Evolutionary conservation across 2,329 filamentous ascomycete genomes (phyloP), one percentile per base, ranked within the genome.

Genomic region (Zalaria obscura): DNA sequence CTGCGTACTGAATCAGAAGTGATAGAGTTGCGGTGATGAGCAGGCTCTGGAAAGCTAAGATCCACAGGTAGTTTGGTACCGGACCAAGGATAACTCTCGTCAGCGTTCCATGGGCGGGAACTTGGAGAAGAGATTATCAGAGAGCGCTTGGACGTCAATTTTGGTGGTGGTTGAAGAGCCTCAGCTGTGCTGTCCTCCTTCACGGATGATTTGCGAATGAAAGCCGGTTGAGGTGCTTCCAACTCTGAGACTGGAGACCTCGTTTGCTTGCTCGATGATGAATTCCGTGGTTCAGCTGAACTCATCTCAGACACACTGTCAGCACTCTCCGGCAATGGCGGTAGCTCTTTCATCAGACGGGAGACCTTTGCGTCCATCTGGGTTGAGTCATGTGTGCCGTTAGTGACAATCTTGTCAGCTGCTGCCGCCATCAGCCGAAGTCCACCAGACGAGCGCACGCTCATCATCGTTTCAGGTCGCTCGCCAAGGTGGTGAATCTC

Each of bases 11-110:
- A 43, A 36, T 57, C 52, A 10, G 48, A 50, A 27, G 48, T 47
- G 31, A 55, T 45, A 4, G 52, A 53, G 29, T 54, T 50, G 36
- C 53, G 52, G n/a, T 51, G 52, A 28, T 55, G 53, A 3, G 50
- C 53, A 27, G 55, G 47, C 4, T 54, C 52, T 6, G 60, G 58
- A 18, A 45, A 44, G 25, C 37, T 61, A 4, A 68, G 55, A 31
- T 63, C 60, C 37, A 68, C 65, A 27, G 56, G 55, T 27, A 61
- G 48, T 29, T 57, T 53, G 40, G 50, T 59, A 36, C 55, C 57
- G 28, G 58, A 55, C 65, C 63, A 68, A 29, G 65, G 63, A 48
- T 66, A 68, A 49, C 65, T 67, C 49, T 64, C 62, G 45, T 67
- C 64, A 18, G 55, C 54, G 45, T 69, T 69, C 65, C 65, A 68